Evolutionary conservation across 768 basidiomycete genomes (phyloP).

Genomic region (Tylopilus balloui): DNA sequence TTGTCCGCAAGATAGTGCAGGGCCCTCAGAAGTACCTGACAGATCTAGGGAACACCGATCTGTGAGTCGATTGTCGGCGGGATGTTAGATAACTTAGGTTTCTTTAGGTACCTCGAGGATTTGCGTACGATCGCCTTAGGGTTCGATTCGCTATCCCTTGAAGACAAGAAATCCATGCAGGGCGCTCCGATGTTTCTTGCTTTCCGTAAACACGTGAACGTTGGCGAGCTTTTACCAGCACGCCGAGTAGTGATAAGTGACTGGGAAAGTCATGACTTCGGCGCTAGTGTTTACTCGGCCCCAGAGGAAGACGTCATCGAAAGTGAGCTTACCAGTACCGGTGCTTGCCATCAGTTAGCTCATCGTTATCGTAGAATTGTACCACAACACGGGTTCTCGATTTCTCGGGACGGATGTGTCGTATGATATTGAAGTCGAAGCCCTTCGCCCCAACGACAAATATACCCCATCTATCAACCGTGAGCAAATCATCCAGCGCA

Average conservation of each 20-base stretch:
- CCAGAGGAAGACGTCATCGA: slow-evolving; percentile 8
- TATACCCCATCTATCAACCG: neutral
- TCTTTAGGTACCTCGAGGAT: slow-evolving; percentile 11
- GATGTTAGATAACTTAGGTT: neutral
- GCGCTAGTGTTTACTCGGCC: slow-evolving; percentile 2
- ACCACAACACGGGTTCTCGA: slow-evolving; percentile 9
- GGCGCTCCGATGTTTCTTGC: slow-evolving; percentile 8
- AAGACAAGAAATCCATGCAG: slow-evolving; percentile 10
- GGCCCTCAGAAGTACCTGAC: slow-evolving; percentile 5
- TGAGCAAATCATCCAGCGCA: slow-evolving; percentile 2
- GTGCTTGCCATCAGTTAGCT: neutral
- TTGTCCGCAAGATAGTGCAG: slow-evolving; percentile 8
- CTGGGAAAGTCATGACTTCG: slow-evolving; percentile 11
- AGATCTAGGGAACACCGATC: neutral
- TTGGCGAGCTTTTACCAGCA: slow-evolving; percentile 3
- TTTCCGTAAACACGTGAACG: neutral
- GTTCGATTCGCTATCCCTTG: slow-evolving; percentile 9
- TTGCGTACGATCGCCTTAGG: slow-evolving; percentile 10
- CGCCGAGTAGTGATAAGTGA: slow-evolving; percentile 10
- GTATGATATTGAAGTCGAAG: neutral
- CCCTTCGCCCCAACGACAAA: neutral
- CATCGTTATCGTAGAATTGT: slow-evolving; percentile 6
- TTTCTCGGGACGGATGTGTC: slow-evolving; percentile 9
- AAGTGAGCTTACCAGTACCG: slow-evolving; percentile 1
- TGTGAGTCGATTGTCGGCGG: slow-evolving; percentile 2